phyloP scores from a whole-genome alignment of 495 filamentous ascomycete species.

The Neurospora sp. region DNA sequence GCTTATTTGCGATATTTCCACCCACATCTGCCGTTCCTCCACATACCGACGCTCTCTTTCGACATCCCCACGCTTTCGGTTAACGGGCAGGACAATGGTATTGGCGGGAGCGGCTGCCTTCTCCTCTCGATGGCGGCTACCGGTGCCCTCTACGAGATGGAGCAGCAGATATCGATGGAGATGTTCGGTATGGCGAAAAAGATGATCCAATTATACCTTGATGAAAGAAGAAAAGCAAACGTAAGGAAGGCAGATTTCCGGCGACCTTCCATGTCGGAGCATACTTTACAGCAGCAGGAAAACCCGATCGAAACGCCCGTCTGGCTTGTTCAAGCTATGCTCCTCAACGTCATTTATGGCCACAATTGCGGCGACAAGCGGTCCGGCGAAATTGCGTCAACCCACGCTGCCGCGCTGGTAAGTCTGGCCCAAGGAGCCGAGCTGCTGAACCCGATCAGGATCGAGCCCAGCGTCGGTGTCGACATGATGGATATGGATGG shows the following conservation, averaged over 20 bases:
- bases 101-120: conserved; percentile 79
- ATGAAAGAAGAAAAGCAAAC: conserved; percentile 85
- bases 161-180: conserved; percentile 67
- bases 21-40: conserved; percentile 87
- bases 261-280: conserved; percentile 39
- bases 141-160: conserved; percentile 88
- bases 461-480: conserved; percentile 27
- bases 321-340: conserved; percentile 98
- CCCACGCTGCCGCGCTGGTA: conserved; percentile 81
- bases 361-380: conserved; percentile 90
- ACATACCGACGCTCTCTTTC: conserved; percentile 87
- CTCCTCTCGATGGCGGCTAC: conserved; percentile 95
- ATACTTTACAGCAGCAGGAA: conserved; percentile 45
- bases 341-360: conserved; percentile 92
- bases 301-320: conserved; percentile 72
- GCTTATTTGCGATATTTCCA: conserved; percentile 93
- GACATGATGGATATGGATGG: conserved; percentile 40
- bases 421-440: conserved; percentile 83
- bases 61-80: conserved; percentile 60
- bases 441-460: conserved; percentile 46
- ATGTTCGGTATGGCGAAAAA: conserved; percentile 89
- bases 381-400: conserved; percentile 82
- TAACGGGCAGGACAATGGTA: conserved; percentile 51
- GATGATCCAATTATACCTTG: conserved; percentile 87
- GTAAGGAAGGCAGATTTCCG: conserved; percentile 69